These are phyloP conservation scores for Myxozyma melibiosi DNA, from an alignment of 805 yeast species.

Conservation along the genomic window DNA sequence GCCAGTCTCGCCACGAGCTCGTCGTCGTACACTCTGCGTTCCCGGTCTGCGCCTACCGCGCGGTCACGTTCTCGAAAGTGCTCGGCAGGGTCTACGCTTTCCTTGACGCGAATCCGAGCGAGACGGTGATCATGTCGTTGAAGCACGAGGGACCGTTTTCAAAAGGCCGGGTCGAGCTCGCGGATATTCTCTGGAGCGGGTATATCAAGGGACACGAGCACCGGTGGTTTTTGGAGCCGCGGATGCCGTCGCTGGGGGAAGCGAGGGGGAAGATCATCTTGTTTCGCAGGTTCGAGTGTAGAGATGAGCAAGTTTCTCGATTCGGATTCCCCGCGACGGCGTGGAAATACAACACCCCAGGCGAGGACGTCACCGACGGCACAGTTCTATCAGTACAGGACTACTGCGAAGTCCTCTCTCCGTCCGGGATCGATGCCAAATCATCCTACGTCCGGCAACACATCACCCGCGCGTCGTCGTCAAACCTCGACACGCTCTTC, in stretches of 20 bases:
- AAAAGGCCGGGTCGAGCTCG: constrained; percentile 70
- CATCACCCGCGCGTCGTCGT: constrained; percentile 52
- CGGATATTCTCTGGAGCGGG: constrained; percentile 59
- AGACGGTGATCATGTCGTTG: constrained; percentile 65
- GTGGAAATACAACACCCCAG: constrained; percentile 67
- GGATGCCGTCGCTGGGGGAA: constrained; percentile 61
- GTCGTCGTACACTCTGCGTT: constrained; percentile 75
- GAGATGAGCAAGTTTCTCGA: constrained; percentile 35
- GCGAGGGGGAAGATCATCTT: constrained; percentile 67
- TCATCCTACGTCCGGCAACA: constrained; percentile 58
- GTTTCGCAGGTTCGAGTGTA: constrained; percentile 59
- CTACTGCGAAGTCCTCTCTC: constrained; percentile 62
- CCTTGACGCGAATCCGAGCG: constrained; percentile 55
- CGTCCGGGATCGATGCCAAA: constrained; percentile 59
- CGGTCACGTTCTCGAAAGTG: constrained; percentile 54
- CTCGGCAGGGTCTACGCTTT: constrained; percentile 63
- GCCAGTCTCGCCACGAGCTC: constrained; percentile 50
- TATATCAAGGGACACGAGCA: constrained; percentile 54
- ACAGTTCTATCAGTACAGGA: constrained; percentile 63
- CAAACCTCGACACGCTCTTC: constrained; percentile 57
- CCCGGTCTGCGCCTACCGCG: constrained; percentile 65
- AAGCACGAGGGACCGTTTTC: constrained; percentile 73
- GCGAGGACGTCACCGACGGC: constrained; percentile 57
- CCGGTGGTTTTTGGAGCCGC: constrained; percentile 61
- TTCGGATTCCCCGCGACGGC: constrained; percentile 69